Evolutionary conservation across 805 yeast species (phyloP), one percentile per base, ranked within the genome.

Genomic region (Naumovozyma baii): DNA sequence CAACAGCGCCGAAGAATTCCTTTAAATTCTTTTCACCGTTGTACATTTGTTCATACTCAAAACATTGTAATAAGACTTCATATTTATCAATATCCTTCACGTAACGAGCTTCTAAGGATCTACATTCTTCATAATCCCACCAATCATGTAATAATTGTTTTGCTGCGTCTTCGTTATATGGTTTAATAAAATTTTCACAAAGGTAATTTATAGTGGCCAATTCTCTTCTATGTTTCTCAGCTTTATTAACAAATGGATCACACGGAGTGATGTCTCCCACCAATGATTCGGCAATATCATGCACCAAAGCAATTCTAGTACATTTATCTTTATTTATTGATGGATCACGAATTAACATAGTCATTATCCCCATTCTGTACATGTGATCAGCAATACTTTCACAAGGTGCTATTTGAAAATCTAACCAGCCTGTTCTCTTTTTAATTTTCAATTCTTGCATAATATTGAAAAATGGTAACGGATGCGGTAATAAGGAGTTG

Each of bases 211-310:
- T 83, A 2, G 96, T 77, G 18, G 63, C 77, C 30, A 68, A 70
- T 55, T 90, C 97, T 41, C 96, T 69, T 42, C 81, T 70, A 59
- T 83, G 92, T 60, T 90, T 90, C 57, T 90, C 97, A 13, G 63
- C 67, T 57, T 87, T 86, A 35, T 76, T 67, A 22, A 88, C 74
- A 29, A 29, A 29, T 43, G 72, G 55, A 64, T 87, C 83, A 59
- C 74, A 62, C 51, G 98, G 92, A 2, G 95, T 87, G 37, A 90
- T 84, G 59, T 90, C 98, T 25, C 98, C 98, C 12, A 90, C 97
- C 20, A 90, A 66, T 3, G 88, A 62, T 67, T 90, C 98, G 9
- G 97, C 96, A 52, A 90, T 83, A 61, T 90, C 98, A 66, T 90
- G 98, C 25, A 87, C 78, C 31, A 87, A 67, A 1, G 96, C 87